Conservation (phyloP, 2,329 filamentous ascomycete species). For the Fusarium virguliforme region DNA sequence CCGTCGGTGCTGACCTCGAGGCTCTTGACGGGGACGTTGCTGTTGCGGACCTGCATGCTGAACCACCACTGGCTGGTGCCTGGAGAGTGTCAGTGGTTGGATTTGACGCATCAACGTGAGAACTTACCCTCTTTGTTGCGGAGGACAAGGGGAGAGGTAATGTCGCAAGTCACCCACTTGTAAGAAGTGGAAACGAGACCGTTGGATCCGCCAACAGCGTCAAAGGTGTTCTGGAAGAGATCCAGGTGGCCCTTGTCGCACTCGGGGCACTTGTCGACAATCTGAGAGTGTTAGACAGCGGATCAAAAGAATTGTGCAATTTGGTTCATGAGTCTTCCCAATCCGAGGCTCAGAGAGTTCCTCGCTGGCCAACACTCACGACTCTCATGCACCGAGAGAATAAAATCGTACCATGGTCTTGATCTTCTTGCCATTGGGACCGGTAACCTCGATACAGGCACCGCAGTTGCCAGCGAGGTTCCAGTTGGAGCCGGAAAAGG, state of each 20-base stretch:
- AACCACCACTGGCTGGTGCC: constrained; percentile 56
- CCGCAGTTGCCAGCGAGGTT: constrained; percentile 71
- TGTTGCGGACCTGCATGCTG: constrained; percentile 73
- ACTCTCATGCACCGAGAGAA: background rate
- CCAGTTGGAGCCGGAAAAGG: constrained; percentile 74
- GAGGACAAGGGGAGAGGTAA: constrained; percentile 59
- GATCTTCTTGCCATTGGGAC: constrained; percentile 68
- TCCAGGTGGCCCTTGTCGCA: constrained; percentile 62
- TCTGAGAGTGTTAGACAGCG: constrained; percentile 44
- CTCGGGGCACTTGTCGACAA: constrained; percentile 64
- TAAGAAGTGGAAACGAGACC: constrained; percentile 54
- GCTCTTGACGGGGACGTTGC: constrained; percentile 69
- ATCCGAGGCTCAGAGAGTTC: too few species aligned
- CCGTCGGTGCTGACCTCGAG: constrained; percentile 75
- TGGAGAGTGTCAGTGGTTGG: background rate
- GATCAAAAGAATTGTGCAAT: too few species aligned
- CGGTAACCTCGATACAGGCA: constrained; percentile 73
- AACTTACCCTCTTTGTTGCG: constrained; percentile 63
- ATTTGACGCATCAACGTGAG: background rate
- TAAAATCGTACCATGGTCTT: constrained; percentile 73
- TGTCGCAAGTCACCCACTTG: constrained; percentile 60
- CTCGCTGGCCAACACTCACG: background rate
- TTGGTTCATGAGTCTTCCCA: too few species aligned
- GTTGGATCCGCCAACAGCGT: constrained; percentile 55
- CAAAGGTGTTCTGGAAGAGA: constrained; percentile 62